A percentile compares a stretch with the other conserved stretches of the same genome.
Conservation (phyloP, 345 rosid genomes). For the Punica granatum region DNA sequence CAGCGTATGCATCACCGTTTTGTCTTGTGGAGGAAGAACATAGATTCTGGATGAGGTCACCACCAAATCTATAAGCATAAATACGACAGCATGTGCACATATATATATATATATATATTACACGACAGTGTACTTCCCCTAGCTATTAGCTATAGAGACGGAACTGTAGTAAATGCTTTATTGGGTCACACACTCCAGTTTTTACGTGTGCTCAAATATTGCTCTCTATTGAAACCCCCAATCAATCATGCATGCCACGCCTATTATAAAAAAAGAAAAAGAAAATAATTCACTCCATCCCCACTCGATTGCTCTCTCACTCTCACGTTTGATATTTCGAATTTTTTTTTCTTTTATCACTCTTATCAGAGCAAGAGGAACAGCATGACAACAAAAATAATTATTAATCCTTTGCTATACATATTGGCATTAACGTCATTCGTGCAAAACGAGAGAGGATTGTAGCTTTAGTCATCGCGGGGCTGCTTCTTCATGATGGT, state of each 20-base stretch:
- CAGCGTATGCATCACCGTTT: background rate
- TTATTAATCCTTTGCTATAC: too few species aligned
- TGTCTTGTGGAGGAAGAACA: constrained; percentile 48
- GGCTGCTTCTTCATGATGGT: background rate
- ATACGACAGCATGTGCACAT: constrained; percentile 29
- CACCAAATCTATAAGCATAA: constrained; percentile 56
- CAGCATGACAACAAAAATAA: constrained; percentile 16
- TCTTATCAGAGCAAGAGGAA: background rate
- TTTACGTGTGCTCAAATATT: constrained; percentile 10
- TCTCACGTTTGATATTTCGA: constrained; percentile 26
- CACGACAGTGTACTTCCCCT: too few species aligned
- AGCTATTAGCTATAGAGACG: too few species aligned
- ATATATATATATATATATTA: constrained; percentile 2
- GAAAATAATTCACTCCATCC: constrained; percentile 14
- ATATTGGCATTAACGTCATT: too few species aligned
- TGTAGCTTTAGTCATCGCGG: background rate
- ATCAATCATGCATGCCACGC: constrained; percentile 16
- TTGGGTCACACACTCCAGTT: constrained; percentile 35
- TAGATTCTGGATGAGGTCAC: constrained; percentile 63
- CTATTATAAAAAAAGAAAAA: too few species aligned
- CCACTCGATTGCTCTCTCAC: constrained; percentile 24
- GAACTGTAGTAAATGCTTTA: constrained; percentile 34
- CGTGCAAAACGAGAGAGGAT: background rate
- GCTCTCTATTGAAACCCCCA: constrained; percentile 10
- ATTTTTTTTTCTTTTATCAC: background rate